Conservation (phyloP, 1,139 yeast genomes). For the Sporopachydermia cereana region DNA sequence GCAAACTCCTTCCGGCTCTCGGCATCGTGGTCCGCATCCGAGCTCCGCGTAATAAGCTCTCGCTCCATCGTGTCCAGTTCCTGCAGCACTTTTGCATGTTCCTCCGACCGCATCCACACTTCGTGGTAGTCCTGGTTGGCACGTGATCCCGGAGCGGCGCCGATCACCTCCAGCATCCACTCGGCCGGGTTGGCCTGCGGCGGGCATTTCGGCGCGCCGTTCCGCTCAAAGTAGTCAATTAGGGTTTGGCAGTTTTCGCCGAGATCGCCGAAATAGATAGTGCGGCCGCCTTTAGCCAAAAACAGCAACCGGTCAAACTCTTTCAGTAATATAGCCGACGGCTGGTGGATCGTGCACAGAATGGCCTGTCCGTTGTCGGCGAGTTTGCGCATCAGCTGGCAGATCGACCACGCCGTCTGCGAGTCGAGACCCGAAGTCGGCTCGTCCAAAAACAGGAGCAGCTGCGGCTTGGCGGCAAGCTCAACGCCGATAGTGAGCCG, state of each 20-base stretch:
- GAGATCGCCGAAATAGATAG: slow-evolving; percentile 73
- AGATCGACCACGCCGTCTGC: slow-evolving; percentile 83
- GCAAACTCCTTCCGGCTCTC: slow-evolving; percentile 23
- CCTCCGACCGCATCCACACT: slow-evolving; percentile 53
- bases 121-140: slow-evolving; percentile 54
- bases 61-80: slow-evolving; percentile 36
- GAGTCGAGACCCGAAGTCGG: slow-evolving; percentile 92
- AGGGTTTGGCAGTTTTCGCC: slow-evolving; percentile 52
- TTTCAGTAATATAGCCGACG: slow-evolving; percentile 65
- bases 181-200: slow-evolving; percentile 68
- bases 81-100: slow-evolving; percentile 32
- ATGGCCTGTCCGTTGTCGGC: slow-evolving; percentile 77
- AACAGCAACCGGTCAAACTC: slow-evolving; percentile 69
- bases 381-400: slow-evolving; percentile 62
- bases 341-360: slow-evolving; percentile 76
- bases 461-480: slow-evolving; percentile 75
- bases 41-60: slow-evolving; percentile 28
- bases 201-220: slow-evolving; percentile 61
- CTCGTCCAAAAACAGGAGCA: slow-evolving; percentile 74
- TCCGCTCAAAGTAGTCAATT: slow-evolving; percentile 53
- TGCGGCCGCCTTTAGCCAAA: slow-evolving; percentile 62
- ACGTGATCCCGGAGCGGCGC: slow-evolving; percentile 69
- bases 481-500: slow-evolving; percentile 81
- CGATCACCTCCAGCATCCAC: slow-evolving; percentile 73
- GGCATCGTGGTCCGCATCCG: slow-evolving; percentile 15